Base-by-base conservation (phyloP, 106 monocot genomes). In the Dendrobium catenatum region DNA sequence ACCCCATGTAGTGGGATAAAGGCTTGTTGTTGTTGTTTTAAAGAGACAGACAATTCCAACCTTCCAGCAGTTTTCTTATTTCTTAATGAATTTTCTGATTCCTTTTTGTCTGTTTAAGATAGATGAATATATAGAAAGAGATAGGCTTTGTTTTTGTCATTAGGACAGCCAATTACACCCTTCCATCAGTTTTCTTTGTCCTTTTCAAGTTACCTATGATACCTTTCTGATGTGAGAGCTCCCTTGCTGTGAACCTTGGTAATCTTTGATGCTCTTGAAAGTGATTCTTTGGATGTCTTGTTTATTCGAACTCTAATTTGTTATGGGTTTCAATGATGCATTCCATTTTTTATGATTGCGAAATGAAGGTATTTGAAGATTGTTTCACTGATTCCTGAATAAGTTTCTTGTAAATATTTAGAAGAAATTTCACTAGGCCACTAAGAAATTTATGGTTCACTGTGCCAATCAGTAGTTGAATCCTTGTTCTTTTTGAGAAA, bases 221-320 rank as follows among this genome's bases (percentile, higher is more conserved):
- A 61, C 20, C 61, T 61, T 61, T 22, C 2, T 5, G 61, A 61
- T 22, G 4, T 61, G n/a, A 61, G 61, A 61, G n/a, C 61, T 61
- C 19, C 68, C 68, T 24, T 68, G 8, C 31, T 11, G 31, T 26
- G 5, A 61, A 22, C 61, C 61, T 61, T 11, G 31, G 68, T 33
- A 33, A 31, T 68, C 68, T 68, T 68, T 68, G 68, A 68, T 68
- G 31, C 17, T 61, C 68, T 68, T 68, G 26, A 68, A 31, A 68
- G 68, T 10, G 31, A 68, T 68, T 6, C 9, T 68, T 2, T 68
- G 20, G 61, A 61, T 4, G 61, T 19, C 68, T 68, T 68, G 15
- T 68, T 68, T 68, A 13, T 61, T 11, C 10, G 11, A 26, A 68
- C 68, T 29, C n/a, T 31, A 68, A 29, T 68, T 33, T 29, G 68